Evolutionary conservation across 345 rosid genomes (phyloP).

Genomic region (Rhizophora apiculata): DNA sequence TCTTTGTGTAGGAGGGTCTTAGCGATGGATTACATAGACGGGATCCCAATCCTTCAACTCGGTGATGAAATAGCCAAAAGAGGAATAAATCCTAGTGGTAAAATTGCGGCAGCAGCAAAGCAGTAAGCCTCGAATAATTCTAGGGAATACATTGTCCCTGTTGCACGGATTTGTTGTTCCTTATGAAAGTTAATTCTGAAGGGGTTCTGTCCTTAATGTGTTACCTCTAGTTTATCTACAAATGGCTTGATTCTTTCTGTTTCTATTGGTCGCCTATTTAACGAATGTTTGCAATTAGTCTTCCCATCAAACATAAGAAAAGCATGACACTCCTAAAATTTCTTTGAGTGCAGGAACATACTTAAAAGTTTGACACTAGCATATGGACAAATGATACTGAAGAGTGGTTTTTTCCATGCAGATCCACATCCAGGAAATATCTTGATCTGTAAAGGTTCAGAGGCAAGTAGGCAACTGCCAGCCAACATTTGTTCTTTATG

Average conservation of each 20-base stretch:
- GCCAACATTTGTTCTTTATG: conserved; percentile 1
- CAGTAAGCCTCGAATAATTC: conserved; percentile 67
- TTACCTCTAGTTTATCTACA: conserved; percentile 2
- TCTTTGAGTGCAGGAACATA: conserved; percentile 58
- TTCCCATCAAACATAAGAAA: neutral
- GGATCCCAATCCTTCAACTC: conserved; percentile 84
- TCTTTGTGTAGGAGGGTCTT: conserved; percentile 56
- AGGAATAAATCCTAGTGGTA: conserved; percentile 82
- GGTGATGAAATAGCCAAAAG: conserved; percentile 86
- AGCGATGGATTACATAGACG: conserved; percentile 90
- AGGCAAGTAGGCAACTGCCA: conserved; percentile 50
- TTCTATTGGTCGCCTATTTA: neutral
- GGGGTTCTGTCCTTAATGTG: neutral
- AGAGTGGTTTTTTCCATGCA: conserved; percentile 94
- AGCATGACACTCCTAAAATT: conserved; percentile 11
- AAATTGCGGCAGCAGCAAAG: conserved; percentile 85
- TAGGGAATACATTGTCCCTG: conserved; percentile 33
- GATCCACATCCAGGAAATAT: conserved; percentile 99
- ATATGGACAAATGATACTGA: conserved; percentile 95
- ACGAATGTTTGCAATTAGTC: conserved; percentile 2
- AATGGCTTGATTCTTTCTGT: neutral
- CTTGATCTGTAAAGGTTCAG: conserved; percentile 78
- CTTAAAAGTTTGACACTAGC: conserved; percentile 75
- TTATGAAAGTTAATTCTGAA: neutral
- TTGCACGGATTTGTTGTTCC: neutral